A percentile compares a stretch with the other conserved stretches of the same genome.
phyloP scores from a whole-genome alignment of 306 rosid species.

The Inga oerstediana region DNA sequence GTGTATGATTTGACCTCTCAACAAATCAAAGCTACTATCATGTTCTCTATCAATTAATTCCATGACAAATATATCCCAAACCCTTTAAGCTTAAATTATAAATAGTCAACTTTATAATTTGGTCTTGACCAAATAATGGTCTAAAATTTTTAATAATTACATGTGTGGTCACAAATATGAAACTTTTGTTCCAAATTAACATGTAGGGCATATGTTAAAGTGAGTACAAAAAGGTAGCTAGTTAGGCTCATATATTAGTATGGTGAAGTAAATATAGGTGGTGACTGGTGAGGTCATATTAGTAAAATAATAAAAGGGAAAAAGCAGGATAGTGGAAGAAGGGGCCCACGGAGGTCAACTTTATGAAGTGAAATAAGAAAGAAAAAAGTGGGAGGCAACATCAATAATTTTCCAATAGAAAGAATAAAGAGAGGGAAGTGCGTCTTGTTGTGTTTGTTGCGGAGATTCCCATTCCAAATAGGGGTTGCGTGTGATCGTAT shows the following conservation, averaged over 20 bases:
- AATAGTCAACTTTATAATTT: too few species aligned
- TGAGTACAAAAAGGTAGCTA: background rate
- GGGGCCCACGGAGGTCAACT: conserved; percentile 35
- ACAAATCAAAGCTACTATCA: too few species aligned
- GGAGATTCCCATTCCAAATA: conserved; percentile 60
- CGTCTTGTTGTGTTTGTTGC: conserved; percentile 29
- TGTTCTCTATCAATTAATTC: too few species aligned
- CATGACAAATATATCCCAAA: too few species aligned
- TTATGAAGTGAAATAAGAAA: conserved; percentile 48
- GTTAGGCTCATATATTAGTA: background rate
- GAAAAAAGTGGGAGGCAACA: conserved; percentile 44
- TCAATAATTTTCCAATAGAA: conserved; percentile 31
- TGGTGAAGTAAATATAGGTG: too few species aligned
- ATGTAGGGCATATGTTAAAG: background rate
- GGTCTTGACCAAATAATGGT: too few species aligned
- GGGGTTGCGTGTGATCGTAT: conserved; percentile 51
- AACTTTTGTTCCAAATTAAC: too few species aligned
- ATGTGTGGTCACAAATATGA: background rate
- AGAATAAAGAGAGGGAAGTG: background rate
- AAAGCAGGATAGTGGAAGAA: conserved; percentile 17
- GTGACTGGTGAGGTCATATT: background rate
- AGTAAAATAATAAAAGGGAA: background rate
- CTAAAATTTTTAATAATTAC: too few species aligned
- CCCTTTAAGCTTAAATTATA: too few species aligned
- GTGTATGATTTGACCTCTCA: too few species aligned